Base-by-base conservation (phyloP, 768 basidiomycete genomes). In the Hemileccinum rubropunctum region DNA sequence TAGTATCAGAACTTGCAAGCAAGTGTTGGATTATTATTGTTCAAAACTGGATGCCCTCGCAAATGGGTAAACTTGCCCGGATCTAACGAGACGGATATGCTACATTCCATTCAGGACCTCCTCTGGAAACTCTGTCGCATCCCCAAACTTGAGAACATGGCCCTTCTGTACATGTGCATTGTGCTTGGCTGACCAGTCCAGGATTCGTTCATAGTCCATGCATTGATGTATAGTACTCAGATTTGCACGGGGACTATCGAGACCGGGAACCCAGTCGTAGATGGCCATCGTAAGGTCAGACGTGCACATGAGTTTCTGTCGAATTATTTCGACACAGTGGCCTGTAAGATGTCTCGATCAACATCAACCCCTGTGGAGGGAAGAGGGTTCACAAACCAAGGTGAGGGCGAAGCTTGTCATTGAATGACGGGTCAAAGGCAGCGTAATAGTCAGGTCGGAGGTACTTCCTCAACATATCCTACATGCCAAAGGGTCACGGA, bases 231-330 rank as follows among this genome's bases (percentile, higher is more conserved):
- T 27, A 4, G 34, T 17, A 11, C 20, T 42, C 9, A 48, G 15
- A 33, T 48, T 42, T 20, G 47, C 12, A 8, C 17, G 47, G 7
- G 33, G 33, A 12, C 35, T 4, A 1, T 35, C 18, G 17, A 27
- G 28, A 28, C 32, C 40, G 3, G 38, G 38, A 6, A 48, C 32
- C 47, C 38, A 48, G n/a, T 48, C 47, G 2, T 36, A 48, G 34
- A 4, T 42, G 34, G 36, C 9, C 40, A 48, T 35, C 23, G 41
- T 48, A 14, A 48, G 40, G 17, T 48, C 47, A 6, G 17, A 11
- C 17, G 41, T 48, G n/a, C 47, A 48, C 41, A 48, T 42, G 12
- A 48, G 47, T 12, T 48, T 48, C 23, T 48, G 47, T 2, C 47
- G 47, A 36, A 48, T 1, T 2, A 48, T 48, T 10, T 48, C 47